Evolutionary conservation across 768 basidiomycete genomes (phyloP).

Genomic region (Cystobasidium tubakii): DNA sequence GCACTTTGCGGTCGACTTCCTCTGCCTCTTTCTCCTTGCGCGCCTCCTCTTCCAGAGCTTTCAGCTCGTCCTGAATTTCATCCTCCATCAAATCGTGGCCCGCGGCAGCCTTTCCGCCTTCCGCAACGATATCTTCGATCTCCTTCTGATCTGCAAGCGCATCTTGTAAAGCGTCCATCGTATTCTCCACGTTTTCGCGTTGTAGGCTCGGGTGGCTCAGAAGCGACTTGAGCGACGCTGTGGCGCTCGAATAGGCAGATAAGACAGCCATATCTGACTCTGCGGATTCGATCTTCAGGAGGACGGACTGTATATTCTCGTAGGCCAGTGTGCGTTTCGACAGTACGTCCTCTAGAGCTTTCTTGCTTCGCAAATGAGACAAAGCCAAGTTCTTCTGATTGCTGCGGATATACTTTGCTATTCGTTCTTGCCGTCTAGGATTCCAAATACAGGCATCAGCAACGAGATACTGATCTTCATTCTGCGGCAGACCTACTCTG

Average conservation of each 20-base stretch:
- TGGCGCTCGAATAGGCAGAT: constrained; percentile 75
- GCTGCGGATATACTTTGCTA: constrained; percentile 60
- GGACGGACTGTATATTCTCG: constrained; percentile 66
- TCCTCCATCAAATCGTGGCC: constrained; percentile 58
- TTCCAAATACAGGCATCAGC: neutral
- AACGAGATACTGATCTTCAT: neutral
- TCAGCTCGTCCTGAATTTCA: constrained; percentile 61
- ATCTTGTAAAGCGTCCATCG: constrained; percentile 79
- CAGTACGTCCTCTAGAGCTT: constrained; percentile 70
- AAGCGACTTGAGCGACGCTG: constrained; percentile 66
- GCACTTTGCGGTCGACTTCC: constrained; percentile 38
- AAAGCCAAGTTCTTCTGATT: constrained; percentile 70
- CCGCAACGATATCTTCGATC: constrained; percentile 67
- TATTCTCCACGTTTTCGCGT: constrained; percentile 70
- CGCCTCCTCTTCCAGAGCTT: constrained; percentile 52
- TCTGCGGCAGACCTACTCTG: constrained; percentile 57
- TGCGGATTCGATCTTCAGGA: constrained; percentile 79
- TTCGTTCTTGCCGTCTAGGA: constrained; percentile 62
- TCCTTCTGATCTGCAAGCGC: constrained; percentile 76
- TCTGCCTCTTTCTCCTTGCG: constrained; percentile 48
- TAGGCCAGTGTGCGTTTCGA: constrained; percentile 68
- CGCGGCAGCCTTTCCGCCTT: constrained; percentile 62
- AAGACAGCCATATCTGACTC: constrained; percentile 87
- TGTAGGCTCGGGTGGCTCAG: constrained; percentile 74
- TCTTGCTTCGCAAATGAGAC: constrained; percentile 70